phyloP scores from a whole-genome alignment of 352 stramenopile genomes.

The Phytopythium montanum region DNA sequence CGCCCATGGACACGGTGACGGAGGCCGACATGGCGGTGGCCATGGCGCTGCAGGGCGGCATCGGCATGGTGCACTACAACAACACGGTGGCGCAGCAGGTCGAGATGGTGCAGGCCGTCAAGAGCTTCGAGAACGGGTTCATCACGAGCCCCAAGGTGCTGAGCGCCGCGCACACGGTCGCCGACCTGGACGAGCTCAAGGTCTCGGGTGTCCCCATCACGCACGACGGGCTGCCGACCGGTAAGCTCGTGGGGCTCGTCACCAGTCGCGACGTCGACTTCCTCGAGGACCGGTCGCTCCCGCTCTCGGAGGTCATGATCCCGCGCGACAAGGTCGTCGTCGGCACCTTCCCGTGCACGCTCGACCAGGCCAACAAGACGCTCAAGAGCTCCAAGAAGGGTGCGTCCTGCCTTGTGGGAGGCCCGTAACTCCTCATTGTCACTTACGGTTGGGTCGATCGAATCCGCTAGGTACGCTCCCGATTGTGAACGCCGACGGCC shows the following conservation, averaged over 20 bases:
- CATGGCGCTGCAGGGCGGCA: slow-evolving; percentile 97
- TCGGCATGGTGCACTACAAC: slow-evolving; percentile 99
- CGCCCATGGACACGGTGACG: slow-evolving; percentile 99
- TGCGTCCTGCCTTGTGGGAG: background rate
- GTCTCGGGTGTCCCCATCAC: slow-evolving; percentile 98
- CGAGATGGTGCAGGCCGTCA: slow-evolving; percentile 89
- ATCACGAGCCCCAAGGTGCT: slow-evolving; percentile 97
- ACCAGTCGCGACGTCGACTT: slow-evolving; percentile 98
- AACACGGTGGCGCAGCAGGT: slow-evolving; percentile 94
- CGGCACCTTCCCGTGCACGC: slow-evolving; percentile 90
- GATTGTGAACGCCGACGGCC: slow-evolving; percentile 94
- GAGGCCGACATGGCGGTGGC: slow-evolving; percentile 98
- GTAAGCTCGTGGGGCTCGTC: slow-evolving; percentile 96
- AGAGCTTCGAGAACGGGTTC: slow-evolving; percentile 99
- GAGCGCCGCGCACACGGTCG: slow-evolving; percentile 89
- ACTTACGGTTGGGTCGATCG: background rate
- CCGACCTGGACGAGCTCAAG: slow-evolving; percentile 93
- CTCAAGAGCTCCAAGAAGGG: slow-evolving; percentile 97
- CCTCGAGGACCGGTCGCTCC: slow-evolving; percentile 85
- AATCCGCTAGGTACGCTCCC: slow-evolving; percentile 83
- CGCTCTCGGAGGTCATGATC: slow-evolving; percentile 75
- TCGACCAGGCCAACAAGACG: slow-evolving; percentile 95
- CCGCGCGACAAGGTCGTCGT: slow-evolving; percentile 81
- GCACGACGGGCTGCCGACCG: slow-evolving; percentile 92
- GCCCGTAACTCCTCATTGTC: background rate